phyloP scores from a whole-genome alignment of 1,284 basidiomycete species.

The Ceratobasidium sp. region DNA sequence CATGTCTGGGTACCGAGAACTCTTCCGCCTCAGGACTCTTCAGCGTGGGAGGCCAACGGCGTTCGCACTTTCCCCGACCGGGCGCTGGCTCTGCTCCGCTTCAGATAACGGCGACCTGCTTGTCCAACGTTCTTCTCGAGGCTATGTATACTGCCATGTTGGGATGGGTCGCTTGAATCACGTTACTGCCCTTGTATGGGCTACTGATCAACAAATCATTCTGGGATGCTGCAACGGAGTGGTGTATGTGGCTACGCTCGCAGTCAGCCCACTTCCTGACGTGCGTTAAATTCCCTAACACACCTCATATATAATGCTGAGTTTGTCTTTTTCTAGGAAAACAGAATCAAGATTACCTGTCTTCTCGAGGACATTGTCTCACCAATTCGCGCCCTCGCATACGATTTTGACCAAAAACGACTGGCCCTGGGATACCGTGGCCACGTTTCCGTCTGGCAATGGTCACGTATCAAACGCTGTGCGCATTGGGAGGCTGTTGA shows the following conservation, averaged over 20 bases:
- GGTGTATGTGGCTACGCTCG: background rate
- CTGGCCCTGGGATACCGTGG: background rate
- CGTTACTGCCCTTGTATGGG: background rate
- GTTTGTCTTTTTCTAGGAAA: background rate
- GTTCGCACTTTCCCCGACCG: background rate
- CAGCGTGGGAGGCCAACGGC: background rate
- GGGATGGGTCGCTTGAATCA: background rate
- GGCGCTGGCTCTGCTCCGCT: background rate
- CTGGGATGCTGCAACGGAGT: background rate
- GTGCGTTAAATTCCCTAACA: no score
- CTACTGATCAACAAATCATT: background rate
- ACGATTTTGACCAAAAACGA: background rate
- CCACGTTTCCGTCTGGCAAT: background rate
- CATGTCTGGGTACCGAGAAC: no score
- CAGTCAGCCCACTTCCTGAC: background rate
- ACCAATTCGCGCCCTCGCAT: background rate
- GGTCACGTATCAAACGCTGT: background rate
- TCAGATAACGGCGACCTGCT: background rate
- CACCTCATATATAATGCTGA: no score
- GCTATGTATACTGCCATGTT: background rate
- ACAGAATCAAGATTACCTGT: background rate
- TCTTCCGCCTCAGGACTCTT: background rate
- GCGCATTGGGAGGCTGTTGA: background rate
- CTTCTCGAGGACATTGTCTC: background rate
- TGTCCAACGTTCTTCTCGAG: background rate